Evolutionary conservation across 257 asterid genomes (phyloP).

Genomic region (Forsythia suspensa): DNA sequence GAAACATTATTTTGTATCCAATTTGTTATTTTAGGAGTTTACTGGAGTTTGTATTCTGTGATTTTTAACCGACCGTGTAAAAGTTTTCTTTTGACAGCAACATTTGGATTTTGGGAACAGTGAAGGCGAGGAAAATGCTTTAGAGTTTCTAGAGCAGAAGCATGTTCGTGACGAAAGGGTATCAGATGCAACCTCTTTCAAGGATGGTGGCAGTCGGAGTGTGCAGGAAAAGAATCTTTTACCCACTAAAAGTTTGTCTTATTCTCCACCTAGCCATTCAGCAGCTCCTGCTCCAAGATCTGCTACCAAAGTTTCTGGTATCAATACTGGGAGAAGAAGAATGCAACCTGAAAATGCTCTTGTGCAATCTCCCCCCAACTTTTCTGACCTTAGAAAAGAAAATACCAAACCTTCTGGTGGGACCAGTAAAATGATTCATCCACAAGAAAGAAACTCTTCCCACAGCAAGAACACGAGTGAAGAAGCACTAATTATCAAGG

Average conservation of each 20-base stretch:
- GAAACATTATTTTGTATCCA: conserved; percentile 14
- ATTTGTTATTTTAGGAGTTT: conserved; percentile 24
- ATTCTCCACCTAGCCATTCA: conserved; percentile 59
- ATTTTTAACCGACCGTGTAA: conserved; percentile 43
- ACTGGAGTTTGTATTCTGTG: conserved; percentile 27
- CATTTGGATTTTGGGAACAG: conserved; percentile 62
- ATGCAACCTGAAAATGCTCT: conserved; percentile 76
- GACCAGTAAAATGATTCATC: conserved; percentile 51
- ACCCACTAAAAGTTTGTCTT: conserved; percentile 48
- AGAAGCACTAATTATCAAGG: conserved; percentile 53
- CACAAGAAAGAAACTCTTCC: conserved; percentile 58
- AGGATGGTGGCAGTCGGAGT: conserved; percentile 42
- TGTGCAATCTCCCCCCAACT: conserved; percentile 82
- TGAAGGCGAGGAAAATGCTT: conserved; percentile 54
- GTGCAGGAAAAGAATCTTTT: conserved; percentile 52
- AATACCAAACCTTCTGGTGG: conserved; percentile 66
- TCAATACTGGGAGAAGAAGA: conserved; percentile 57
- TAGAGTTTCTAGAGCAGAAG: conserved; percentile 44
- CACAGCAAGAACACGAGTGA: conserved; percentile 62
- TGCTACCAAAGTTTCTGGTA: conserved; percentile 49
- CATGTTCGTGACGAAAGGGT: conserved; percentile 38
- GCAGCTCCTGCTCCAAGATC: conserved; percentile 59
- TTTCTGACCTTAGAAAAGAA: conserved; percentile 83
- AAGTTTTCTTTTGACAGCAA: conserved; percentile 66
- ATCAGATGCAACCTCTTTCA: conserved; percentile 38